phyloP scores from a whole-genome alignment of 371 early-diverging fungal species.

The Nematocida displodere region DNA sequence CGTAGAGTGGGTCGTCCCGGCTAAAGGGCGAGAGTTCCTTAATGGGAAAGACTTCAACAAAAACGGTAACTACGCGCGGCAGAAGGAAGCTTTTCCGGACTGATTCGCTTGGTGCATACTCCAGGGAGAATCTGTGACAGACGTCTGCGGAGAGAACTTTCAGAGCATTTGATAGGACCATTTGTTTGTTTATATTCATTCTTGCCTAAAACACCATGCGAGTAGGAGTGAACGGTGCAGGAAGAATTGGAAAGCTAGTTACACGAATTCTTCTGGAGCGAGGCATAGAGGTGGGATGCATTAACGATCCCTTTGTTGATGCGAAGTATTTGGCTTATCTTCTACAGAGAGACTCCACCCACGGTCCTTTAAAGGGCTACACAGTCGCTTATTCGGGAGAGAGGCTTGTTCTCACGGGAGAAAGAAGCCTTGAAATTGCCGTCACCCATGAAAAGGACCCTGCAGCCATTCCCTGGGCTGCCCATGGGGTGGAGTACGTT shows the following conservation, averaged over 20 bases:
- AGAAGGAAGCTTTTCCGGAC: constrained; percentile 27
- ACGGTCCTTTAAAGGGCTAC: constrained; percentile 67
- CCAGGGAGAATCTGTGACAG: not conserved
- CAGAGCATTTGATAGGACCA: constrained; percentile 37
- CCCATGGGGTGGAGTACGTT: constrained; percentile 78
- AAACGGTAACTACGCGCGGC: not conserved
- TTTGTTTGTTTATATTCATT: constrained; percentile 38
- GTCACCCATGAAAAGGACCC: constrained; percentile 72
- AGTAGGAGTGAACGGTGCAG: constrained; percentile 88
- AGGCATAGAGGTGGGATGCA: constrained; percentile 76
- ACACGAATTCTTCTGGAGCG: constrained; percentile 60
- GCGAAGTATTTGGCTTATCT: constrained; percentile 87
- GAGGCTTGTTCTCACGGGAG: constrained; percentile 71
- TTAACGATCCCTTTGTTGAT: constrained; percentile 95
- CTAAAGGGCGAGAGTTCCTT: not conserved
- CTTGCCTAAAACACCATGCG: constrained; percentile 66
- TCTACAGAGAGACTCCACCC: constrained; percentile 91
- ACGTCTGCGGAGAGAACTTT: constrained; percentile 40
- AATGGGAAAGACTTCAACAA: constrained; percentile 36
- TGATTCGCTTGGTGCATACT: not conserved
- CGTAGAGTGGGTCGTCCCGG: constrained; percentile 18
- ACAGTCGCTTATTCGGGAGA: constrained; percentile 64
- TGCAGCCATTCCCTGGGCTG: constrained; percentile 80
- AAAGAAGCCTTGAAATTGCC: constrained; percentile 73
- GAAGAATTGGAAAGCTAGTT: constrained; percentile 94